Conservation (phyloP, 2,329 filamentous ascomycete genomes). For the Pyrenochaeta sp. region DNA sequence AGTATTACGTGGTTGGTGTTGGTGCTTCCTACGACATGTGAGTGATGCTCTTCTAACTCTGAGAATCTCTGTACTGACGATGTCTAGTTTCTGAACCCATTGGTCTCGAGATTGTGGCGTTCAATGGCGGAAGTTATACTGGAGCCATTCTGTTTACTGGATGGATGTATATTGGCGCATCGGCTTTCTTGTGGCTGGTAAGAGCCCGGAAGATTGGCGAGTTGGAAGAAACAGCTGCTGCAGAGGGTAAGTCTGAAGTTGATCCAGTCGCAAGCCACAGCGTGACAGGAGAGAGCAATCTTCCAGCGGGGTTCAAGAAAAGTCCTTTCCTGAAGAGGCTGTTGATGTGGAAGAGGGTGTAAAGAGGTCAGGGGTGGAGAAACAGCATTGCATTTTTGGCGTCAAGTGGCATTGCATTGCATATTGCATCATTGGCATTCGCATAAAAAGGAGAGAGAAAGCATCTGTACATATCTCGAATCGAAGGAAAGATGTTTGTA, state of each 20-base stretch:
- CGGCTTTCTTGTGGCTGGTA: constrained; percentile 61
- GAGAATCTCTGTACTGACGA: constrained; percentile 4
- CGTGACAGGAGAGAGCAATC: background rate
- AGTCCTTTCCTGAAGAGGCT: constrained; percentile 38
- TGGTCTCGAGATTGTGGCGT: constrained; percentile 60
- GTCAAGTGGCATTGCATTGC: no score
- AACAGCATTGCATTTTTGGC: background rate
- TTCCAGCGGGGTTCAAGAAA: constrained; percentile 20
- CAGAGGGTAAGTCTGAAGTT: constrained; percentile 28
- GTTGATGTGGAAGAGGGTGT: constrained; percentile 41
- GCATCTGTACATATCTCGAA: no score
- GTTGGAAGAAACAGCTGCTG: constrained; percentile 52
- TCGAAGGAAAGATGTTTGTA: no score
- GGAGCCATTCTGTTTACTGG: constrained; percentile 67
- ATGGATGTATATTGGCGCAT: constrained; percentile 67
- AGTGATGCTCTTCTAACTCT: constrained; percentile 18
- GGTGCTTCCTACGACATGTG: constrained; percentile 71
- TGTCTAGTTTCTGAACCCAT: constrained; percentile 60
- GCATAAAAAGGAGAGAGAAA: no score
- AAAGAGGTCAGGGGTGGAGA: constrained; percentile 1
- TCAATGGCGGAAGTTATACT: constrained; percentile 60
- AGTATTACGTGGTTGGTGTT: constrained; percentile 77
- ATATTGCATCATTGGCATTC: no score
- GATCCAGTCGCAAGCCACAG: constrained; percentile 24
- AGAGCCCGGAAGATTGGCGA: constrained; percentile 68